Base-by-base conservation (phyloP, 257 asterid genomes). In the Coffea canephora region DNA sequence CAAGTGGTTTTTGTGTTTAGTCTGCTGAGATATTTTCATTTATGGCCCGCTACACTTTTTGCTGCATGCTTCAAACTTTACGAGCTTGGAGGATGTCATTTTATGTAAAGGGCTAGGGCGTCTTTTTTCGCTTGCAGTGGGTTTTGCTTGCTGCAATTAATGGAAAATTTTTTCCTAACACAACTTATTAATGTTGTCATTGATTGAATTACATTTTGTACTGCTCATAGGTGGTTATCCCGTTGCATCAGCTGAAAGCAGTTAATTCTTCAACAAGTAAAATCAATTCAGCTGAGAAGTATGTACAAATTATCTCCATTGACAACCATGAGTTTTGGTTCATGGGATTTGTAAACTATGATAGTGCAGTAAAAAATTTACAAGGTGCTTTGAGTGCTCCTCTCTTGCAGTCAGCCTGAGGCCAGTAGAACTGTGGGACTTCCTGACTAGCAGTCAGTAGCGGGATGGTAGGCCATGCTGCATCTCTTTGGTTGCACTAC, bases 291-390 rank as follows among this genome's bases (percentile, higher is more conserved):
- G 88, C 98, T 16, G 98, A 92, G 82, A 96, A 94, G 82, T 96
- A 89, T 76, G 80, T 96, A 83, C 98, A 94, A 87, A 87, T 91
- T 65, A 91, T 95, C 84, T 95, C 98, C 5, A 88, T 94, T 31
- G 99, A 94, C 82, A 89, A 86, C 89, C 97, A 96, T 71, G 99
- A 96, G 79, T 96, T 94, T 86, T 96, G 99, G 98, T 91, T 85
- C 84, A 89, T 94, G 98, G 99, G 99, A 54, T 96, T 96, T 52
- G 83, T 96, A 77, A 87, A 92, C 69, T 96, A 96, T 66, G 85
- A 74, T 5, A 88, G 94, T 23, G 98, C 99, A 27, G 96, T 89
- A 25, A 90, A 89, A 78, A 88, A 85, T 89, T 89, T 96, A 25
- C 90, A 88, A 81, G 89, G 90, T 48, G 86, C 88, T 39, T 78